These are phyloP conservation scores for Penicillium odoratum DNA, from an alignment of 495 filamentous ascomycete species.

Conservation along the genomic window DNA sequence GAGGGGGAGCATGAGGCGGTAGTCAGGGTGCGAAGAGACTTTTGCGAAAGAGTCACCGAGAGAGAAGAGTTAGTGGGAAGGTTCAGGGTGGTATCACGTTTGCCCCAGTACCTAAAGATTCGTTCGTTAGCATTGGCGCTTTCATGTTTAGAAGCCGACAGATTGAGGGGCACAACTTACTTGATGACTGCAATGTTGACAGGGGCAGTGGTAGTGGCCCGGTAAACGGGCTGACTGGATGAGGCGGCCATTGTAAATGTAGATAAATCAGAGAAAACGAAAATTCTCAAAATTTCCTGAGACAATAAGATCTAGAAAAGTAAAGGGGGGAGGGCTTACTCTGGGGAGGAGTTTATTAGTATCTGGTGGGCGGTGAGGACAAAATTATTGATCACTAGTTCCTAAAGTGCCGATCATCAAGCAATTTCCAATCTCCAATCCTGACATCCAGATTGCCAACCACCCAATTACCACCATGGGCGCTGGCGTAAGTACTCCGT, in stretches of 20 bases:
- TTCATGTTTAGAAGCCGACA: constrained; percentile 12
- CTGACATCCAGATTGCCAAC: constrained; percentile 5
- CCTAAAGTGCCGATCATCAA: constrained; percentile 18
- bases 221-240: constrained; percentile 59
- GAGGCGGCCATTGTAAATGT: constrained; percentile 47
- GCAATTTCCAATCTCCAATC: constrained; percentile 10
- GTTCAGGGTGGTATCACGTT: constrained; percentile 88
- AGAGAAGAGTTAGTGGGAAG: constrained; percentile 97
- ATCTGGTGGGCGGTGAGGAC: constrained; percentile 34
- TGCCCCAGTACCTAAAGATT: constrained; percentile 86
- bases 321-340: not conserved
- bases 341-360: constrained; percentile 2
- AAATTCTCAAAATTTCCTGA: not conserved
- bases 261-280: not conserved
- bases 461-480: constrained; percentile 33
- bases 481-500: constrained; percentile 43
- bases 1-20: constrained; percentile 85
- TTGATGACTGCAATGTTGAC: constrained; percentile 99
- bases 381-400: constrained; percentile 29
- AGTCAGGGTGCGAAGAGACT: constrained; percentile 90
- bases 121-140: constrained; percentile 23
- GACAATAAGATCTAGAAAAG: constrained; percentile 1
- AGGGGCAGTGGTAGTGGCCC: constrained; percentile 91
- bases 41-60: constrained; percentile 91
- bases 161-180: constrained; percentile 46